phyloP scores from a whole-genome alignment of 306 rosid species.

The Datisca glomerata region DNA sequence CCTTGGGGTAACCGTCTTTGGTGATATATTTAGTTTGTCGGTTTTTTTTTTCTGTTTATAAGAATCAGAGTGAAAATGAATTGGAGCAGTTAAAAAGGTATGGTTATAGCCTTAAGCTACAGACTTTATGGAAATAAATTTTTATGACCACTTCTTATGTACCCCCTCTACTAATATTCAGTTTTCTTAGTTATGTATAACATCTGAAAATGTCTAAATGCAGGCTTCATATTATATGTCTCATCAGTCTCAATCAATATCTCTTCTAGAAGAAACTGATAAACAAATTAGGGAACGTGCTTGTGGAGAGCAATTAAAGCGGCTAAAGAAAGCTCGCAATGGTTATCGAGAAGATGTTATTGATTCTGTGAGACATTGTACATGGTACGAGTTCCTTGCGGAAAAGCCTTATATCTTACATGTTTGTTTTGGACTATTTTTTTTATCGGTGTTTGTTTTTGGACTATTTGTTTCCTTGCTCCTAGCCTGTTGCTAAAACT shows the following conservation, averaged over 20 bases:
- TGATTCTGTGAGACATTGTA: constrained; percentile 53
- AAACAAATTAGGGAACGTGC: constrained; percentile 69
- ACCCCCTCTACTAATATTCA: too few species aligned
- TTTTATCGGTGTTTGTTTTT: too few species aligned
- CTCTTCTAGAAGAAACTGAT: constrained; percentile 76
- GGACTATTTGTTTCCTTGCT: too few species aligned
- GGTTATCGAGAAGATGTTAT: constrained; percentile 66
- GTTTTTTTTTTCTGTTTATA: too few species aligned
- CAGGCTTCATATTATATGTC: constrained; percentile 80
- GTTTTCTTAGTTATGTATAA: not conserved
- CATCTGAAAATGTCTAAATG: constrained; percentile 3
- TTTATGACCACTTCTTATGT: too few species aligned
- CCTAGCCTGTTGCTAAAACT: too few species aligned
- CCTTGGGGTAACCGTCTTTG: too few species aligned
- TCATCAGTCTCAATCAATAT: constrained; percentile 56
- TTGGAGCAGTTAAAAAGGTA: too few species aligned
- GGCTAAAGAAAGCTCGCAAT: constrained; percentile 76
- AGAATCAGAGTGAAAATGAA: too few species aligned
- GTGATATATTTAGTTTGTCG: too few species aligned
- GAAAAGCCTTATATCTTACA: constrained; percentile 13
- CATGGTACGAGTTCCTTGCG: constrained; percentile 39
- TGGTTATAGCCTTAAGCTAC: too few species aligned
- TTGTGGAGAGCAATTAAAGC: constrained; percentile 47
- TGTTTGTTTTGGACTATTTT: constrained; percentile 1
- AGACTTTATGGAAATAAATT: too few species aligned